phyloP scores from a whole-genome alignment of 495 filamentous ascomycete species.

The Xylaria palmicola region DNA sequence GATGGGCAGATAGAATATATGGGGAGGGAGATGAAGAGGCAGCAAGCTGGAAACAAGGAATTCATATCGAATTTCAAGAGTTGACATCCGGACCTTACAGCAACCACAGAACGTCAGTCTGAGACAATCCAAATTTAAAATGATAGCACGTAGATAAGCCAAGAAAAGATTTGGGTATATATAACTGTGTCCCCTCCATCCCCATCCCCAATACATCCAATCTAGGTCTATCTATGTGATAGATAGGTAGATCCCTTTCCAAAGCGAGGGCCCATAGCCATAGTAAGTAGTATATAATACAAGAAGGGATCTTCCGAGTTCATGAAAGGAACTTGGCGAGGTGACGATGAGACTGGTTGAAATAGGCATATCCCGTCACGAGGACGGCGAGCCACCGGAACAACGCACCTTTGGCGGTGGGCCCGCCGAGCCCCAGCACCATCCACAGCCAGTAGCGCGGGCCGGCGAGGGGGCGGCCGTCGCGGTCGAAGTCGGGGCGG shows the following conservation, averaged over 20 bases:
- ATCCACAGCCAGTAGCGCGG: constrained; percentile 47
- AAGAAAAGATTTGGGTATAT: constrained; percentile 6
- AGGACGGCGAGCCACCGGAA: constrained; percentile 47
- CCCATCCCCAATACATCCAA: background rate
- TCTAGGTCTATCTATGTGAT: background rate
- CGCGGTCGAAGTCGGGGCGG: constrained; percentile 81
- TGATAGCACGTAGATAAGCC: background rate
- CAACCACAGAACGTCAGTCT: constrained; percentile 3
- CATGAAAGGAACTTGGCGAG: background rate
- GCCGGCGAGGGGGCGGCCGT: constrained; percentile 58
- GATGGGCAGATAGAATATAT: too few species aligned
- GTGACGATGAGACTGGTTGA: constrained; percentile 14
- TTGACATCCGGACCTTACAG: background rate
- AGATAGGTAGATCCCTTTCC: too few species aligned
- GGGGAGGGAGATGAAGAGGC: background rate
- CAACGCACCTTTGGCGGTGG: constrained; percentile 48
- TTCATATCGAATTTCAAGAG: background rate
- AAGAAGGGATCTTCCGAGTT: background rate
- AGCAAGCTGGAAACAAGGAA: background rate
- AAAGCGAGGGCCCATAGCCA: background rate
- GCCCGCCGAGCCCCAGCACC: constrained; percentile 46
- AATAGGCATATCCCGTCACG: constrained; percentile 23
- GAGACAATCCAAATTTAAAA: background rate
- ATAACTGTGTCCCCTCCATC: background rate
- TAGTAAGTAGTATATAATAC: background rate